Evolutionary conservation across 805 yeast species (phyloP), one percentile per base, ranked within the genome.

Genomic region (Yamadazyma paraphyllophila): DNA sequence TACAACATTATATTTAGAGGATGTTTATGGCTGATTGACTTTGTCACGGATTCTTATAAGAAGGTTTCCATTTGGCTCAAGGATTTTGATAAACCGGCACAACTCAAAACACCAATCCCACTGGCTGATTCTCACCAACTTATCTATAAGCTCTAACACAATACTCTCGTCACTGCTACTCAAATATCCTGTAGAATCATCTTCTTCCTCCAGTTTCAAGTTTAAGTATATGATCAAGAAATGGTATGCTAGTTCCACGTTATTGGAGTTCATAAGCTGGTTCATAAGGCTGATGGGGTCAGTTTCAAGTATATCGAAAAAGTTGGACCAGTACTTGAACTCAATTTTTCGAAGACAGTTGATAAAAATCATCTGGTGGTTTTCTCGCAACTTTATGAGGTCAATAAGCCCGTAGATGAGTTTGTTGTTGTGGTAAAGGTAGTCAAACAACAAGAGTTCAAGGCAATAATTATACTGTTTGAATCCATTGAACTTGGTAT

Each of bases 311-410:
- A 68, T 62, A 3, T 58, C 51, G 54, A 79, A 79, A 46, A 78
- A 77, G n/a, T 57, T 59, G 4, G 61, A 42, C 86, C 86, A 81
- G 55, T 76, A 76, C 34, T 67, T 71, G 40, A 75, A 69, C 54
- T 81, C 86, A 12, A 80, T 80, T 49, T 81, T 81, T 27, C 86
- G 63, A 29, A 83, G 76, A 53, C 84, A 80, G 48, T 75, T 78
- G 38, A 78, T 66, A 44, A 71, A 73, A n/a, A 79, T 69, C 13
- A 42, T 44, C 40, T 61, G 61, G 16, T 46, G 35, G 16, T 48
- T 38, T 26, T 48, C 44, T 12, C 44, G 31, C 7, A 46, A 27
- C 39, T 46, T 37, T 13, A 51, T 41, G 12, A 51, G 36, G 15
- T 56, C 48, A 2, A 66, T 54, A 26, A 66, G 52, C 15, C 49